Conservation (phyloP, 345 rosid genomes). For the Lagerstroemia speciosa region DNA sequence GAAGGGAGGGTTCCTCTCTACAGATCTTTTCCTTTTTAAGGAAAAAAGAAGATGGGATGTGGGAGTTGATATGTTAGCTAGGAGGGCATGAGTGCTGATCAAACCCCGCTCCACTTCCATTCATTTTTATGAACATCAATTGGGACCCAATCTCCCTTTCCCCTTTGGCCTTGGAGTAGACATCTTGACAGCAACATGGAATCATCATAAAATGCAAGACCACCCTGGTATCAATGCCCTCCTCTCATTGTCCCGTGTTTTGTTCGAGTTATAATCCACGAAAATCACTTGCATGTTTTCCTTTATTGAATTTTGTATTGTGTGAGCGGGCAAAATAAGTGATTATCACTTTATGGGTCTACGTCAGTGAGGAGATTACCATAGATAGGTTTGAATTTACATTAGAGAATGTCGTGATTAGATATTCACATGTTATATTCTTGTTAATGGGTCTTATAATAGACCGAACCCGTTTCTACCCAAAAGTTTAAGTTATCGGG, state of each 20-base stretch:
- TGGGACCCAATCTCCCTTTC: constrained; percentile 13
- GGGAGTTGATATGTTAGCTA: neutral
- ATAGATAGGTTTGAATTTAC: no score
- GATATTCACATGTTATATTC: no score
- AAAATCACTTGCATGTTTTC: neutral
- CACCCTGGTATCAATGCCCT: neutral
- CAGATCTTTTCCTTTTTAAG: constrained; percentile 10
- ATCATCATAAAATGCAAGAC: neutral
- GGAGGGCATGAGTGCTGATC: neutral
- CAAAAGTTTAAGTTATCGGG: no score
- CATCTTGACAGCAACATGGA: constrained; percentile 11
- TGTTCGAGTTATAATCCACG: neutral
- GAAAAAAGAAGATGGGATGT: constrained; percentile 4
- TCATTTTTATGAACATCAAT: neutral
- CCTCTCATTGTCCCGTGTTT: neutral
- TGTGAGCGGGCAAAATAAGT: no score
- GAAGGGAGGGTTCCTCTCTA: constrained; percentile 2
- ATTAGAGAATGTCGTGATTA: no score
- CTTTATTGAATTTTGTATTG: no score
- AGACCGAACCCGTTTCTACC: no score
- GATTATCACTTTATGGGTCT: no score
- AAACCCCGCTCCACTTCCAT: constrained; percentile 4
- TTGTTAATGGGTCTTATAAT: no score
- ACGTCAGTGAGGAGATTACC: no score
- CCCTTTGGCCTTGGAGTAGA: constrained; percentile 30